Evolutionary conservation across 129 eudicot species (phyloP), one percentile per base, ranked within the genome.

Genomic region (Erigeron canadensis): DNA sequence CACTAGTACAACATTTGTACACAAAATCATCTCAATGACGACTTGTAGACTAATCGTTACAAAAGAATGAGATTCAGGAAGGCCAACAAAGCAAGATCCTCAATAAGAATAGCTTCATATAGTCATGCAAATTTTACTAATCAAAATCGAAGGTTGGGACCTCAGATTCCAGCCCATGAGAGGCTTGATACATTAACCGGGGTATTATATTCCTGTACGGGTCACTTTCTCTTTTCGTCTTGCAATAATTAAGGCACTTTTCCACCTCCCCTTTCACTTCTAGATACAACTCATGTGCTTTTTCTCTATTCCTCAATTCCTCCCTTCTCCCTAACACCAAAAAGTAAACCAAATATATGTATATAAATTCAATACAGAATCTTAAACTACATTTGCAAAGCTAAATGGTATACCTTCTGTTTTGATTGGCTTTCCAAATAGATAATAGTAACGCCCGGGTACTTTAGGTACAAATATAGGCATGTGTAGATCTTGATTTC

Each of bases 201-300:
- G 56, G 56, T 11, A 50, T 10, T 50, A 50, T 50, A 4, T 50
- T 50, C 56, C 56, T 50, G 17, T 50, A 50, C 56, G 56, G 56
- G 56, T 50, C 56, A 9, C 16, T 13, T 48, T 88, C 88, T 62
- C 95, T 83, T 67, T 76, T 88, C 79, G 58, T 80, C 64, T 72
- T 73, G 75, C 83, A 73, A 69, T 85, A 88, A 5, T 73, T 66
- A 56, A 88, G 78, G 65, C 84, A 83, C 4, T 48, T 76, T 57
- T 88, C 95, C n/a, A 88, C 88, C 80, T 85, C 88, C 0, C 58
- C 22, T 38, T 85, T 88, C 68, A 88, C 86, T 63, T 85, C 68
- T 44, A 42, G 4, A 50, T 85, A 88, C 68, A 81, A 6, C 73
- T 76, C 77, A 10, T 85, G 79, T 6, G 88, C 83, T 55, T 81